These are phyloP conservation scores for Ophiostoma triangulosporum DNA, from an alignment of 2,329 filamentous ascomycete genomes.

Conservation along the genomic window DNA sequence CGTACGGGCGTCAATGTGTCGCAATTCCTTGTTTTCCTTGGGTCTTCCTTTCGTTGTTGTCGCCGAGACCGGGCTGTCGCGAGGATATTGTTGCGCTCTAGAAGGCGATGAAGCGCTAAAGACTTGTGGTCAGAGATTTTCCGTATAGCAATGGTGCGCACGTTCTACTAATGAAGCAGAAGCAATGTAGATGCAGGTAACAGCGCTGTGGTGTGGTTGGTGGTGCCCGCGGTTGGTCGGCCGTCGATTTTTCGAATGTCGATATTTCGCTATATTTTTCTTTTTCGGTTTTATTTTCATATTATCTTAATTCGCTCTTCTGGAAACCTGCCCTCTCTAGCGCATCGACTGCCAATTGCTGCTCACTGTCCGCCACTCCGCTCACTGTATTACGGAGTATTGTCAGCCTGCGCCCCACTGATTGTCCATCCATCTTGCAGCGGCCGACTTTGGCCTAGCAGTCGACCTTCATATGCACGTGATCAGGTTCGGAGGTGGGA, in stretches of 20 bases:
- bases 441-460: not conserved
- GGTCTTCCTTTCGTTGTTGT: not conserved
- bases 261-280: conserved; percentile 2
- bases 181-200: not conserved
- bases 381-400: not conserved
- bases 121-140: not conserved
- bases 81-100: not conserved
- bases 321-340: not conserved
- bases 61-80: not conserved
- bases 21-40: not conserved
- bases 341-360: not conserved
- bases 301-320: conserved; percentile 2
- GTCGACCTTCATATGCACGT: conserved; percentile 1
- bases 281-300: not conserved
- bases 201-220: not conserved
- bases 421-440: conserved; percentile 10
- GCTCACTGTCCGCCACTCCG: not conserved
- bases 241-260: conserved; percentile 1
- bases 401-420: not conserved
- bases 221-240: not conserved
- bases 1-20: not conserved
- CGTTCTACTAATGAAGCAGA: not conserved
- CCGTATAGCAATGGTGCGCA: not conserved
- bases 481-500: not conserved
- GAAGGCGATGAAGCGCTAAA: too few species aligned